Base-by-base conservation (phyloP, 208 protist genomes). In the Spironucleus salmonicida region DNA sequence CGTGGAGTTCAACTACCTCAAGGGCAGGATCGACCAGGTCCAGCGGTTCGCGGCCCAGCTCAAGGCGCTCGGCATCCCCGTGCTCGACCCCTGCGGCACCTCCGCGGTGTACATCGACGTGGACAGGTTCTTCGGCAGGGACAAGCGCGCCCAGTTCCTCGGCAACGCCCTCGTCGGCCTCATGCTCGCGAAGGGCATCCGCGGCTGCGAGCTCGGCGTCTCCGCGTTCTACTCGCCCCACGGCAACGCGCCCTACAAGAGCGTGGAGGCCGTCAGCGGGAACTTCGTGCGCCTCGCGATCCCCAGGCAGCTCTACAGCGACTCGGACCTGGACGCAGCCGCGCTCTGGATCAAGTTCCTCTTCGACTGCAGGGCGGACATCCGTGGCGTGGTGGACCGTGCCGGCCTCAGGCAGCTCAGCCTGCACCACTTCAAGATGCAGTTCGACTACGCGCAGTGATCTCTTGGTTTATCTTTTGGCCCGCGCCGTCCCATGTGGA, bases 51-150 rank as follows among this genome's bases (percentile, higher is more conserved):
- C 35, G 0, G 15, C 41, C 45, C 41, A 74, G n/a, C 13, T 78
- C 0, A 58, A 53, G 0, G 62, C 42, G 29, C 58, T 40, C 29
- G 35, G 39, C 39, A 57, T 80, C n/a, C 77, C 77, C 9, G 76
- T 78, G 1, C 26, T 78, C 38, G 32, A 59, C 26, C 76, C 76
- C 7, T 59, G 58, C 38, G 76, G 76, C 15, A 42, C 58, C 0
- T 59, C 61, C 26, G 59, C 76, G 0, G 38, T 62, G 58, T 74
- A 76, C 38, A 26, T 78, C 64, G 61, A 78, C 49, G 49, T 59
- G 42, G 40, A 78, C 38, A 68, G 58, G 32, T 74, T 78, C 26
- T 78, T 78, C 9, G 11, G 35, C 13, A 53, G 57, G 29, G 26
- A 38, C 58, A 38, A 13, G 0, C 34, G 38, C 4, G 58, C 26